Conservation (phyloP, 176 grass and related monocot species). For the Cymbopogon citratus region DNA sequence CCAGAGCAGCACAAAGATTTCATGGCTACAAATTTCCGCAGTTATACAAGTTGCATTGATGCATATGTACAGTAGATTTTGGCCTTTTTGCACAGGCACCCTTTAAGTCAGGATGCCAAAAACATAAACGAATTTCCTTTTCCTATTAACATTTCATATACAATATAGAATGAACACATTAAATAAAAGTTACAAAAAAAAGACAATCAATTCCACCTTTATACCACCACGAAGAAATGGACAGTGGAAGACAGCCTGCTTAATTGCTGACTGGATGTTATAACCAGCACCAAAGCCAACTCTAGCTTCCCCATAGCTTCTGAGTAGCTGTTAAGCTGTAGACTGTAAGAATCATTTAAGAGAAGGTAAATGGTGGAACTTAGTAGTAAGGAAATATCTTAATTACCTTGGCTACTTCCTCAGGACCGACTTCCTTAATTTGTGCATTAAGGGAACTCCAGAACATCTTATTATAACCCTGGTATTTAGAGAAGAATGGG, state of each 20-base stretch:
- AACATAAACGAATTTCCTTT: background rate
- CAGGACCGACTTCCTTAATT: slow-evolving; percentile 54
- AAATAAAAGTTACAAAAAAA: background rate
- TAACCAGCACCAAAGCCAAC: slow-evolving; percentile 93
- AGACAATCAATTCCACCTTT: slow-evolving; percentile 52
- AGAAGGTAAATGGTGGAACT: slow-evolving; percentile 22
- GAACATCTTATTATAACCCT: slow-evolving; percentile 63
- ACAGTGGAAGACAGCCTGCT: slow-evolving; percentile 74
- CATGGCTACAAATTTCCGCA: background rate
- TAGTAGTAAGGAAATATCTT: slow-evolving; percentile 2
- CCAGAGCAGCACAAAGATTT: background rate
- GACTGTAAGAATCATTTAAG: slow-evolving; percentile 31
- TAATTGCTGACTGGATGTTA: slow-evolving; percentile 81
- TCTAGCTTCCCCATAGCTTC: slow-evolving; percentile 77
- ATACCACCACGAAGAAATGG: slow-evolving; percentile 67
- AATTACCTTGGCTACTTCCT: slow-evolving; percentile 69
- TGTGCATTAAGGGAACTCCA: slow-evolving; percentile 55
- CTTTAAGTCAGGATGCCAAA: background rate
- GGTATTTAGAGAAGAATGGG: slow-evolving; percentile 21
- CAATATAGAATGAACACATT: background rate
- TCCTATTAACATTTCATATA: background rate
- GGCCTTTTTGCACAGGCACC: background rate
- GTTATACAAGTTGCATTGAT: background rate
- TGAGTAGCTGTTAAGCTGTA: slow-evolving; percentile 60
- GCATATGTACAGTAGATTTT: background rate